Base-by-base conservation (phyloP, 176 grass and related monocot species). In the Raddia guianensis region DNA sequence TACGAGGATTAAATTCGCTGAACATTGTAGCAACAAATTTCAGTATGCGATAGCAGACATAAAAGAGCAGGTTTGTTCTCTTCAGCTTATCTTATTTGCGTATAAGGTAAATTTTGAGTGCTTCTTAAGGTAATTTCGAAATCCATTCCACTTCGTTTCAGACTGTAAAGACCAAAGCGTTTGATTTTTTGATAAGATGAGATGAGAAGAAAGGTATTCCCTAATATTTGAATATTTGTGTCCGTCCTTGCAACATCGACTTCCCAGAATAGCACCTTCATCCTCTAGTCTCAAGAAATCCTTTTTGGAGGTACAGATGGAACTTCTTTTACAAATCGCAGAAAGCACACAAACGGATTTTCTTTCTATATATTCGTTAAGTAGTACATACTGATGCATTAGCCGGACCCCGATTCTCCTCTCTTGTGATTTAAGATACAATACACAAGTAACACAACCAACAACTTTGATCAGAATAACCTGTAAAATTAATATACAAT, bases 401-500 rank as follows among this genome's bases (percentile, higher is more conserved):
- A 76, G 33, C 19, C 49, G 7, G 9, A 71, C 12, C 12, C 7
- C 7, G 47, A 68, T 44, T 51, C 78, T 75, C 13, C 53, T 54
- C 70, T 68, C 61, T 75, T 57, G 2, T 46, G 37, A 40, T 6
- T 6, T 13, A 52, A 14, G 45, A 37, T 45, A 77, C 8, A 27
- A 27, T 27, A 27, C 27, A 27, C 27, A 27, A 27, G 27, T 27
- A 27, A 27, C 27, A 27, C 27, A 59, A 72, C 12, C 49, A 32
- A 51, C 47, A 76, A n/a, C 43, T 81, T 49, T 0, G 21, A 64
- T 63, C 15, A 16, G 9, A 56, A 71, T 14, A 63, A 70, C 37
- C 15, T 76, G 19, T 20, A 55, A 40, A 66, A 80, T 18, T 68
- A 84, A 70, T 72, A 77, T 52, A 85, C 82, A 78, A 63, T 19